These are phyloP conservation scores for Lophiotrema nucula DNA, from an alignment of 495 filamentous ascomycete species.

Conservation along the genomic window DNA sequence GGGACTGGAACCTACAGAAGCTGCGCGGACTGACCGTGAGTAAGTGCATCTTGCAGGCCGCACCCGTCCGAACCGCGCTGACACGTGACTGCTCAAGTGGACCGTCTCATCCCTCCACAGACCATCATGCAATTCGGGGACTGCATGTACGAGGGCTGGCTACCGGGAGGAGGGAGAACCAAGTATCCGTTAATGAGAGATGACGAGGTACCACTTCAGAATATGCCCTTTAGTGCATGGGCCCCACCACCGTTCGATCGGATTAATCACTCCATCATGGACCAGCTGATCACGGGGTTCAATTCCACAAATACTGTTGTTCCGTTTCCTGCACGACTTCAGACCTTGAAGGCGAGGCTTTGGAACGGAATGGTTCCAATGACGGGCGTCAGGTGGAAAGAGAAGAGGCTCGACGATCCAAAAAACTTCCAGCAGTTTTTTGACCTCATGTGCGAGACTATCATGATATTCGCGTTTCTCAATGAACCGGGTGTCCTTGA, in stretches of 20 bases:
- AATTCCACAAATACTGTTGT: not conserved
- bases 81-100: not conserved
- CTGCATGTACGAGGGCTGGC: not conserved
- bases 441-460: not conserved
- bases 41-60: not conserved
- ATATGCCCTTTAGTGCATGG: not conserved
- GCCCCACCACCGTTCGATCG: not conserved
- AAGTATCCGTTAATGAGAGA: not conserved
- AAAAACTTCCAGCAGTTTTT: not conserved
- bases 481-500: not conserved
- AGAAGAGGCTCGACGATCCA: constrained; percentile 11
- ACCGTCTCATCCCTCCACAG: not conserved
- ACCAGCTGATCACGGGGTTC: not conserved
- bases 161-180: not conserved
- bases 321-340: not conserved
- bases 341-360: not conserved
- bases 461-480: not conserved
- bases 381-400: constrained; percentile 1
- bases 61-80: not conserved
- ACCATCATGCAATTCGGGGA: not conserved
- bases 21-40: not conserved
- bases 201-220: not conserved
- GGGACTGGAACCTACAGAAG: not conserved
- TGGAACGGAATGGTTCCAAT: constrained; percentile 17
- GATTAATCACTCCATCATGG: not conserved